Evolutionary conservation across 495 filamentous ascomycete genomes (phyloP).

Genomic region (Aspergillus panamensis): DNA sequence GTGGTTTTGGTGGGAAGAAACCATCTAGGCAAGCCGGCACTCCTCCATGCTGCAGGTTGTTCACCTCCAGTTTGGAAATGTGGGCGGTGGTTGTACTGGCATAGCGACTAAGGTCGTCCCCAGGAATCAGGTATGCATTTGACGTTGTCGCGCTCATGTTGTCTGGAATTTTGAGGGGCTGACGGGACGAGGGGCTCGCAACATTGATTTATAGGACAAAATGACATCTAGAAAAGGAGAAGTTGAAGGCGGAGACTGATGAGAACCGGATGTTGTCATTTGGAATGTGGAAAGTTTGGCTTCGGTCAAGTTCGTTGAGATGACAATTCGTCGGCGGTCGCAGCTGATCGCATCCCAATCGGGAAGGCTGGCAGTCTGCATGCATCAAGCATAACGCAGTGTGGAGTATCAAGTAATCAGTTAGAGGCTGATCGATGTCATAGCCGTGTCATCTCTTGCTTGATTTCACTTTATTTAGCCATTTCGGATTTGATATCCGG

Average conservation of each 20-base stretch:
- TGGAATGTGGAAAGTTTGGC: background rate
- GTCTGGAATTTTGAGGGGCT: background rate
- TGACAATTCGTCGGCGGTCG: background rate
- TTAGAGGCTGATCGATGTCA: background rate
- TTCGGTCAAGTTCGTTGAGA: too few relatives aligned
- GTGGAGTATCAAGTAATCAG: background rate
- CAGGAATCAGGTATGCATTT: conserved; percentile 14
- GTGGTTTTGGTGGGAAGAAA: background rate
- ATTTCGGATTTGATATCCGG: too few relatives aligned
- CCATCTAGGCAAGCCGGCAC: conserved; percentile 6
- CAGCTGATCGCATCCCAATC: conserved; percentile 5
- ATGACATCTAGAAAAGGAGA: background rate
- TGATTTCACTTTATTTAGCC: background rate
- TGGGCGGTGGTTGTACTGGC: conserved; percentile 19
- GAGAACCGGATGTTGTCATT: conserved; percentile 5
- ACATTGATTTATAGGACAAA: background rate
- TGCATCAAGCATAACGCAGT: background rate
- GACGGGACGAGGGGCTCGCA: background rate
- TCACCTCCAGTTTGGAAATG: conserved; percentile 18
- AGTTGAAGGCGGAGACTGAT: background rate
- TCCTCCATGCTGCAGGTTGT: conserved; percentile 22
- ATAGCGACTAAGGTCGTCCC: conserved; percentile 24
- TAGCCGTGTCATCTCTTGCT: background rate
- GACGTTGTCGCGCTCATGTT: background rate
- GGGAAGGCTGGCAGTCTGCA: conserved; percentile 2